These are phyloP conservation scores for Herpotrichia juniperi DNA, from an alignment of 2,329 filamentous ascomycete genomes.

Conservation along the genomic window DNA sequence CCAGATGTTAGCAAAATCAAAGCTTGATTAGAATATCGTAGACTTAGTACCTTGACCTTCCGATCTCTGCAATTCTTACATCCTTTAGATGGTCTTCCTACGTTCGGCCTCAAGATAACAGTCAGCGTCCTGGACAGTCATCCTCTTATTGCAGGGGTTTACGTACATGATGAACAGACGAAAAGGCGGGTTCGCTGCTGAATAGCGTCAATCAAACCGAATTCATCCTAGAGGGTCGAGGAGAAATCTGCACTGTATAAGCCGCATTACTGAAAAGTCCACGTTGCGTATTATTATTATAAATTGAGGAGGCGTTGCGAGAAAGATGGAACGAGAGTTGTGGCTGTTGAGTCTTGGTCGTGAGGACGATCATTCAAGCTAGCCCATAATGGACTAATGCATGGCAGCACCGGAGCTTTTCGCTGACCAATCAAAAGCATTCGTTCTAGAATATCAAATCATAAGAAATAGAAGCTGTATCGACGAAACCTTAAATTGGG, in stretches of 20 bases:
- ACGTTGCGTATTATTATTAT: not conserved
- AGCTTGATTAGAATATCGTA: not conserved
- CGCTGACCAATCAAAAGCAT: too few relatives aligned
- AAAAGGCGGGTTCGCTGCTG: not conserved
- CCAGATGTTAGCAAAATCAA: not conserved
- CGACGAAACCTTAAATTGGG: too few relatives aligned
- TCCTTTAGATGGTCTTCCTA: slow-evolving; percentile 38
- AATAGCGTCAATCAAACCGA: not conserved
- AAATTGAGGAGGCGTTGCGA: not conserved
- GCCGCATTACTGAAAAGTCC: not conserved
- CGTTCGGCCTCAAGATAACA: slow-evolving; percentile 29
- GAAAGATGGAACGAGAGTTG: too few relatives aligned
- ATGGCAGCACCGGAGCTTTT: too few relatives aligned
- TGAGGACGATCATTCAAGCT: too few relatives aligned
- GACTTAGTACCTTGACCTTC: slow-evolving; percentile 34
- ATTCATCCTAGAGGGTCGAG: not conserved
- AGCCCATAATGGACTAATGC: too few relatives aligned
- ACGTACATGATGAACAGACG: not conserved
- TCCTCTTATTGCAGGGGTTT: not conserved
- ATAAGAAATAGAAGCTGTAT: too few relatives aligned
- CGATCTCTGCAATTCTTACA: slow-evolving; percentile 38
- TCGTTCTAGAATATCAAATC: too few relatives aligned
- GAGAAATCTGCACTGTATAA: not conserved
- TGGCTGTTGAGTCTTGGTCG: too few relatives aligned
- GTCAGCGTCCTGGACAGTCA: not conserved